Base-by-base conservation (phyloP, 331 rosid species). In the Erythrophleum ivorense region DNA sequence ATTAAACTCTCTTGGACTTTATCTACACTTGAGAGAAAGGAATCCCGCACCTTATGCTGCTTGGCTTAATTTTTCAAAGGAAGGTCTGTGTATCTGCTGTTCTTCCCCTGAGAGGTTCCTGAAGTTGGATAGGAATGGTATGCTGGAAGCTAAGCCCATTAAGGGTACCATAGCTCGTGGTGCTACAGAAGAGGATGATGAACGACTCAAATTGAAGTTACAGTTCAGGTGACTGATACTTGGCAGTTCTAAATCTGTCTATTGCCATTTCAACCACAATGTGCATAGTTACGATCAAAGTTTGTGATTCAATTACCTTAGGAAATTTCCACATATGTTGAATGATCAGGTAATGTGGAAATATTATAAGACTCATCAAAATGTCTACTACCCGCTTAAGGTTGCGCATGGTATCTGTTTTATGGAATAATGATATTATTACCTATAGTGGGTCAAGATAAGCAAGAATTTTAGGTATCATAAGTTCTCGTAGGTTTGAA, bases 21-120 rank as follows among this genome's bases (percentile, higher is more conserved):
- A 96, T 82, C 92, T 96, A 55, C 89, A 85, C 84, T 87, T 96
- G 75, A 91, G 99, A 85, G 97, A 92, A 71, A 96, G 84, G 84
- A 96, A 94, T 68, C 99, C 99, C 5, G 97, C 98, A 66, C 99
- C 99, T 21, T 96, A 96, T 85, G 97, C 99, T 80, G 98, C 99
- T 40, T 96, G 97, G 99, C 94, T 96, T 69, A 92, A 91, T 86
- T 94, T 96, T 88, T 80, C 97, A 3, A 92, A 86, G 65, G 97
- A 92, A 82, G 85, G 88, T 65, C 83, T 94, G 52, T 82, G 86
- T 64, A 87, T 96, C 63, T 96, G 99, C 83, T 94, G 97, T 83
- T 96, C 99, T 77, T 96, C 98, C 36, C 99, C 99, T 2, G 99
- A 96, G 91, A 87, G 98, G 88, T 96, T 96, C 86, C 80, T 96